These are phyloP conservation scores for Eutrema yunnanense DNA, from an alignment of 345 rosid genomes.

Conservation along the genomic window DNA sequence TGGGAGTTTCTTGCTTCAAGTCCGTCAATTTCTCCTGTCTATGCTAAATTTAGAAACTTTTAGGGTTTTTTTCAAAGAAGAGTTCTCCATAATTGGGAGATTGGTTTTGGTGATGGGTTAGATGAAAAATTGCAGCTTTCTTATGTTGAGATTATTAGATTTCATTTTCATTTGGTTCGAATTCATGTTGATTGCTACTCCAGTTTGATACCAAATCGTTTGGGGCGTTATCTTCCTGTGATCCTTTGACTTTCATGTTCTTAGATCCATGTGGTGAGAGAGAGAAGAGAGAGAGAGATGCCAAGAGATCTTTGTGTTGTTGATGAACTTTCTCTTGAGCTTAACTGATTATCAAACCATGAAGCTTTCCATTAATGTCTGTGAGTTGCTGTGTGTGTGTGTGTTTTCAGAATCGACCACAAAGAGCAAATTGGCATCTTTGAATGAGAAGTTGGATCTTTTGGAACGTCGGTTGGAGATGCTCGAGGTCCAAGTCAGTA, in stretches of 20 bases:
- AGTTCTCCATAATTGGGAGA: background rate
- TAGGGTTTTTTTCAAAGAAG: background rate
- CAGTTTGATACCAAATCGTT: background rate
- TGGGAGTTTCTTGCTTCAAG: background rate
- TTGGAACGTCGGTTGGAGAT: constrained; percentile 85
- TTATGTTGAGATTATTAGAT: background rate
- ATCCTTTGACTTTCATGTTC: constrained; percentile 1
- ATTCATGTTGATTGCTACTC: background rate
- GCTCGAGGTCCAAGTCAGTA: constrained; percentile 89
- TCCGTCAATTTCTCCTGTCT: background rate
- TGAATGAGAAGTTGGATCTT: constrained; percentile 83
- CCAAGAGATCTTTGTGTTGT: background rate
- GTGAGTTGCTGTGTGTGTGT: background rate
- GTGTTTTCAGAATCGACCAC: constrained; percentile 67
- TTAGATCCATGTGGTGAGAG: background rate
- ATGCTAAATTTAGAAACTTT: constrained; percentile 21
- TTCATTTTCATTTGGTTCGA: background rate
- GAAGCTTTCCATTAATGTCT: background rate
- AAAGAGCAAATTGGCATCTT: constrained; percentile 72
- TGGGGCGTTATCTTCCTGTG: background rate
- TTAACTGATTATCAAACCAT: background rate
- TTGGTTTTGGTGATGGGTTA: background rate
- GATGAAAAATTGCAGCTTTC: background rate
- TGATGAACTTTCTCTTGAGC: background rate
- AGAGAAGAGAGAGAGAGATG: too few relatives aligned